phyloP scores from a whole-genome alignment of 2,329 filamentous ascomycete genomes.

The Graphilbum fragrans region DNA sequence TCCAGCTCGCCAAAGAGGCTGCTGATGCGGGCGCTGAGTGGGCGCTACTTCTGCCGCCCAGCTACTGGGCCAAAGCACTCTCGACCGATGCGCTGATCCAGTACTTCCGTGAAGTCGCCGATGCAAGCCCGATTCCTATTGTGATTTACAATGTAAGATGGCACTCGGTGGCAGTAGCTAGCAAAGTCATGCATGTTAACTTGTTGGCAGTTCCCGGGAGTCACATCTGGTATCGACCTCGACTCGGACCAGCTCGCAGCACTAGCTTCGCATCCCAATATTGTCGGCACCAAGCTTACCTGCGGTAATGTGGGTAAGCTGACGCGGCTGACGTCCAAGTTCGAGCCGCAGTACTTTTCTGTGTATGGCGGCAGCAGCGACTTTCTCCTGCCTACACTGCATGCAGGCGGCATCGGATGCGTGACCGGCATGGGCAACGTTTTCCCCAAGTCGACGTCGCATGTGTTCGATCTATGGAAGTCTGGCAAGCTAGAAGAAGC shows the following conservation, averaged over 20 bases:
- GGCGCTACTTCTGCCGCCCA: no score
- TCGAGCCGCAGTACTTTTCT: slow-evolving; percentile 20
- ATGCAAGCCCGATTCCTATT: slow-evolving; percentile 33
- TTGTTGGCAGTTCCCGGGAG: slow-evolving; percentile 47
- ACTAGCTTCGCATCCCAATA: slow-evolving; percentile 33
- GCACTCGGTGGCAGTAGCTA: no score
- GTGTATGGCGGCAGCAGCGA: slow-evolving; percentile 31
- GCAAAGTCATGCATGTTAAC: no score
- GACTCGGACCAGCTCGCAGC: slow-evolving; percentile 42
- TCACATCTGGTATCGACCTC: slow-evolving; percentile 42
- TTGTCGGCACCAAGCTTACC: slow-evolving; percentile 38
- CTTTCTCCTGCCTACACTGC: slow-evolving; percentile 27
- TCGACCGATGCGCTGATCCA: no score
- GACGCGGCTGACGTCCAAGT: slow-evolving; percentile 16
- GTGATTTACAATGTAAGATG: slow-evolving; percentile 50
- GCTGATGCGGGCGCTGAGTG: no score
- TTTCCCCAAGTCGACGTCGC: no score
- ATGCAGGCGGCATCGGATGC: slow-evolving; percentile 26
- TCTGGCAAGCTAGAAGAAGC: no score
- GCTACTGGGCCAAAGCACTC: no score
- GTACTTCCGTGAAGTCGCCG: no score
- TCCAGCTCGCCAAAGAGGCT: no score
- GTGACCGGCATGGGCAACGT: slow-evolving; percentile 34
- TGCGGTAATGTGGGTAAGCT: slow-evolving; percentile 39
- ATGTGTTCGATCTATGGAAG: no score